phyloP scores from a whole-genome alignment of 2,329 filamentous ascomycete genomes.

The Celoporthe dispersa region DNA sequence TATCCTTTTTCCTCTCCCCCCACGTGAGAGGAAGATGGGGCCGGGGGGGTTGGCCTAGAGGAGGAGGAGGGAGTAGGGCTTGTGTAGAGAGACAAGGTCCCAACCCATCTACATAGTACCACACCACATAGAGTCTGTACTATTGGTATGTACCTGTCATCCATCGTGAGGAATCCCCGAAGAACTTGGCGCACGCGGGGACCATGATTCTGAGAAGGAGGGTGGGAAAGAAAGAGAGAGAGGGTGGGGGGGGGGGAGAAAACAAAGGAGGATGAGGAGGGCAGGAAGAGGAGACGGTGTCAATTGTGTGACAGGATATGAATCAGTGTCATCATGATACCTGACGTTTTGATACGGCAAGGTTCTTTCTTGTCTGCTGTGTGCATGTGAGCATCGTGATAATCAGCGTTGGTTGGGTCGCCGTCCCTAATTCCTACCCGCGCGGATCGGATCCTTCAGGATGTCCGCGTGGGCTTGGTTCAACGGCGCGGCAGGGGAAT shows the following conservation, averaged over 20 bases:
- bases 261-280: too few species aligned
- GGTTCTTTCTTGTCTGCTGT: background rate
- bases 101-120: background rate
- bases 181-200: slow-evolving; percentile 1
- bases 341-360: slow-evolving; percentile 3
- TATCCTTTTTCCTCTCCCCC: background rate
- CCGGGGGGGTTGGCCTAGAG: background rate
- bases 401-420: background rate
- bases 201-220: slow-evolving; percentile 4
- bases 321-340: background rate
- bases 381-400: slow-evolving; percentile 14
- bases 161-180: background rate
- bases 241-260: too few species aligned
- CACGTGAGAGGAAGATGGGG: slow-evolving; percentile 1
- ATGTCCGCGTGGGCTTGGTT: background rate
- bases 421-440: background rate
- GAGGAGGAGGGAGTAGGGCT: background rate
- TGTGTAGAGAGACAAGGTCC: background rate
- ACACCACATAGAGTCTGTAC: background rate
- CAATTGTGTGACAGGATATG: background rate
- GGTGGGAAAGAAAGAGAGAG: too few species aligned
- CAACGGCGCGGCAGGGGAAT: background rate
- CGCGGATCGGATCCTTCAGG: background rate
- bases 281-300: background rate
- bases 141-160: background rate